phyloP scores from a whole-genome alignment of 2,329 filamentous ascomycete genomes.

The Dactylellina leptospora region DNA sequence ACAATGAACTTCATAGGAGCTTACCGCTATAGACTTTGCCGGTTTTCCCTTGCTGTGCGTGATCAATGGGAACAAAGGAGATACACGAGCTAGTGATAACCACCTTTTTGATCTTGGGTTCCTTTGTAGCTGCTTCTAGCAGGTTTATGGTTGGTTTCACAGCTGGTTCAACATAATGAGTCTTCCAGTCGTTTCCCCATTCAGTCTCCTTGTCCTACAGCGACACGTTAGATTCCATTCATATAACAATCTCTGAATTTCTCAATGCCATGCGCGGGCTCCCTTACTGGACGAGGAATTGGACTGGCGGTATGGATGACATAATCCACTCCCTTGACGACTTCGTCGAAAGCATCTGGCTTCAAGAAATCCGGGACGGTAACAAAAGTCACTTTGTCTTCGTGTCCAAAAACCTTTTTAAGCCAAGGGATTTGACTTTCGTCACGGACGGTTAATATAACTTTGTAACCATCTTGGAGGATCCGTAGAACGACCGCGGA shows the following conservation, averaged over 20 bases:
- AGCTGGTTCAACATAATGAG: slow-evolving; percentile 43
- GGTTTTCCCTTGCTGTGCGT: slow-evolving; percentile 35
- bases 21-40: background rate
- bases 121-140: slow-evolving; percentile 27
- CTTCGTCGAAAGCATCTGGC: slow-evolving; percentile 74
- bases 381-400: slow-evolving; percentile 32
- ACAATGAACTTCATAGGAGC: background rate
- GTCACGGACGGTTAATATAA: slow-evolving; percentile 64
- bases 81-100: slow-evolving; percentile 67
- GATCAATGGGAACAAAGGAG: slow-evolving; percentile 38
- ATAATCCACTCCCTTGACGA: slow-evolving; percentile 56
- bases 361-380: slow-evolving; percentile 78
- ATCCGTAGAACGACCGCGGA: slow-evolving; percentile 65
- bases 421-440: slow-evolving; percentile 54
- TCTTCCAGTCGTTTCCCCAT: slow-evolving; percentile 29
- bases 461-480: slow-evolving; percentile 62
- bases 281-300: slow-evolving; percentile 41
- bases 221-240: too few relatives aligned
- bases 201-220: background rate
- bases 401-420: slow-evolving; percentile 35
- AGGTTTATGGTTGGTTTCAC: slow-evolving; percentile 29
- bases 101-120: slow-evolving; percentile 72
- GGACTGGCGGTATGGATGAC: slow-evolving; percentile 48
- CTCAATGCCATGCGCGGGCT: too few relatives aligned
- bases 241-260: too few relatives aligned